These are phyloP conservation scores for Vaccinium corymbosum DNA, from an alignment of 148 eudicot genomes.

Conservation along the genomic window DNA sequence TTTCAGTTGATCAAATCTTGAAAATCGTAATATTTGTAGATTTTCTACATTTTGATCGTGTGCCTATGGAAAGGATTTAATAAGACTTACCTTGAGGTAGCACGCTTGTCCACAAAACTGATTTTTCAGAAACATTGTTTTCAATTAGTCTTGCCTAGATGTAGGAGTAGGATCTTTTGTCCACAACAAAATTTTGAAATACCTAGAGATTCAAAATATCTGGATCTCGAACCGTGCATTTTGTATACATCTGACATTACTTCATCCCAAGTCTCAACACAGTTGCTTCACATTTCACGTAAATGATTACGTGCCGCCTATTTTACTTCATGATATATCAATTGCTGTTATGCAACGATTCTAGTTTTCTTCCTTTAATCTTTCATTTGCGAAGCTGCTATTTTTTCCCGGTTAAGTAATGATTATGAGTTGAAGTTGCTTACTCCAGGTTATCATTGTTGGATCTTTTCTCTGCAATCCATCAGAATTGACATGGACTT, in stretches of 20 bases:
- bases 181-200: not conserved
- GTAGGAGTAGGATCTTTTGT: not conserved
- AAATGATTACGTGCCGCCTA: not conserved
- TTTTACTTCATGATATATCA: not conserved
- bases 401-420: not conserved
- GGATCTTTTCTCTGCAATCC: constrained; percentile 78
- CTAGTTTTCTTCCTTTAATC: not conserved
- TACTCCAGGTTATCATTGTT: constrained; percentile 74
- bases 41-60: not conserved
- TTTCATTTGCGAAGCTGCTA: not conserved
- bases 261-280: not conserved
- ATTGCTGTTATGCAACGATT: not conserved
- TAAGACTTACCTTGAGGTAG: not conserved
- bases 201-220: not conserved
- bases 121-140: not conserved
- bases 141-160: not conserved
- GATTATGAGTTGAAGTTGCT: not conserved
- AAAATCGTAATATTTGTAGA: not conserved
- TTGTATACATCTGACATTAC: not conserved
- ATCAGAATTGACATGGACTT: constrained; percentile 57
- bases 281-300: not conserved
- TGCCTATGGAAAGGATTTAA: too few relatives aligned
- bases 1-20: not conserved
- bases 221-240: not conserved
- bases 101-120: not conserved